Evolutionary conservation across 2,329 filamentous ascomycete species (phyloP).

Genomic region (Claviceps arundinis): DNA sequence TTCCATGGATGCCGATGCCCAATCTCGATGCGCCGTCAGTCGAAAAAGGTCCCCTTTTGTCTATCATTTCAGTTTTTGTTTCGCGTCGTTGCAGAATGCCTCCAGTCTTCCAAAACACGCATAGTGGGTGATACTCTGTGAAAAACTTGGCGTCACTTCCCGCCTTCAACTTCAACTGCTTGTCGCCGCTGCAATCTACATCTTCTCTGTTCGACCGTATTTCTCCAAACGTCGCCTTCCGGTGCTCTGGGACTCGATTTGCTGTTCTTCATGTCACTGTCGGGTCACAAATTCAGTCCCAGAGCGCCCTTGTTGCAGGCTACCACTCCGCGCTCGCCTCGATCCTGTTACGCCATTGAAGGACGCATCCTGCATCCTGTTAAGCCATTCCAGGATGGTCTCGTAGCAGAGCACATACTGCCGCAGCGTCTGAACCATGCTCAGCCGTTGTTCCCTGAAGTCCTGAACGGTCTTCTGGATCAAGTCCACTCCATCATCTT

Average conservation of each 20-base stretch:
- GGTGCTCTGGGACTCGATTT: not conserved
- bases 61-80: too few species aligned
- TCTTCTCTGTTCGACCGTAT: too few species aligned
- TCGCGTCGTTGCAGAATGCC: too few species aligned
- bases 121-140: too few species aligned
- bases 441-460: slow-evolving; percentile 75
- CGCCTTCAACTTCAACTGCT: too few species aligned
- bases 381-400: slow-evolving; percentile 78
- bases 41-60: too few species aligned
- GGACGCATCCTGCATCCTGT: slow-evolving; percentile 28
- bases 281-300: not conserved
- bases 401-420: slow-evolving; percentile 97
- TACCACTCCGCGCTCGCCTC: slow-evolving; percentile 18
- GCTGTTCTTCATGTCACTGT: not conserved
- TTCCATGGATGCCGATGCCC: slow-evolving; percentile 1
- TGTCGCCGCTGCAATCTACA: too few species aligned
- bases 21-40: not conserved
- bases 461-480: slow-evolving; percentile 82
- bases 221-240: too few species aligned
- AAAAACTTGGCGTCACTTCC: too few species aligned
- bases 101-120: too few species aligned
- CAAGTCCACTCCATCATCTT: slow-evolving; percentile 59
- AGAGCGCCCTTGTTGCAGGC: slow-evolving; percentile 13
- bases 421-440: slow-evolving; percentile 90
- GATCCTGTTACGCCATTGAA: slow-evolving; percentile 9